Evolutionary conservation across 2,329 filamentous ascomycete genomes (phyloP).

Genomic region (Remersonia thermophila): DNA sequence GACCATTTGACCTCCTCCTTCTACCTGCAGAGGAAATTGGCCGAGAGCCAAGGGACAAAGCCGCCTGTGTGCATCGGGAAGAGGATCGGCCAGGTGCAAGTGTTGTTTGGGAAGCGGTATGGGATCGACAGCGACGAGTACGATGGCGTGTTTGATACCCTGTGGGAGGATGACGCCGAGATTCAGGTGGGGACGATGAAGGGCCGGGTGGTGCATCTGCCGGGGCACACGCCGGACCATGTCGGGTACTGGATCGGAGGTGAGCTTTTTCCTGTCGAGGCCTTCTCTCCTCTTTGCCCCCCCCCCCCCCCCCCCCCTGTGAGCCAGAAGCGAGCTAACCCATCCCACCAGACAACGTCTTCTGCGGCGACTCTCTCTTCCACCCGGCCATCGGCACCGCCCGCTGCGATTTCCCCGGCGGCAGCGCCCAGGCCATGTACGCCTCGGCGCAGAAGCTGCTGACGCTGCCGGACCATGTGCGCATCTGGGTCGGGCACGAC

Average conservation of each 20-base stretch:
- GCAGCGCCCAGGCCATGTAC: constrained; percentile 32
- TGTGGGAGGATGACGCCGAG: constrained; percentile 40
- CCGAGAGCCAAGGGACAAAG: constrained; percentile 16
- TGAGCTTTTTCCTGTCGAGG: constrained; percentile 10
- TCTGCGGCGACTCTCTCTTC: constrained; percentile 42
- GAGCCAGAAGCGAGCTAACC: no score
- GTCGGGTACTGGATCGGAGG: constrained; percentile 44
- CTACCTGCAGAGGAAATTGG: constrained; percentile 40
- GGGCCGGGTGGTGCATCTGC: constrained; percentile 39
- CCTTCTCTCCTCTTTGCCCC: not conserved
- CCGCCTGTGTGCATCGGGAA: constrained; percentile 43
- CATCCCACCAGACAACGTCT: constrained; percentile 27
- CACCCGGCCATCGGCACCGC: constrained; percentile 40
- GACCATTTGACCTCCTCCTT: constrained; percentile 47
- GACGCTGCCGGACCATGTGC: constrained; percentile 28
- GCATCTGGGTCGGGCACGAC: constrained; percentile 44
- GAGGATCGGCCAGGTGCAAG: constrained; percentile 39
- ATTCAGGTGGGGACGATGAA: constrained; percentile 38
- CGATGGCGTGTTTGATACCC: constrained; percentile 35
- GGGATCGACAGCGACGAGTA: constrained; percentile 31
- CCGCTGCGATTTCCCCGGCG: constrained; percentile 43
- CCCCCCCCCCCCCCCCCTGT: no score
- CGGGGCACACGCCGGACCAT: constrained; percentile 50
- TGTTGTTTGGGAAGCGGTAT: constrained; percentile 36
- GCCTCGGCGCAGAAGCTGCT: constrained; percentile 32